Evolutionary conservation across 495 filamentous ascomycete species (phyloP).

Genomic region (Penicillium verhagenii): DNA sequence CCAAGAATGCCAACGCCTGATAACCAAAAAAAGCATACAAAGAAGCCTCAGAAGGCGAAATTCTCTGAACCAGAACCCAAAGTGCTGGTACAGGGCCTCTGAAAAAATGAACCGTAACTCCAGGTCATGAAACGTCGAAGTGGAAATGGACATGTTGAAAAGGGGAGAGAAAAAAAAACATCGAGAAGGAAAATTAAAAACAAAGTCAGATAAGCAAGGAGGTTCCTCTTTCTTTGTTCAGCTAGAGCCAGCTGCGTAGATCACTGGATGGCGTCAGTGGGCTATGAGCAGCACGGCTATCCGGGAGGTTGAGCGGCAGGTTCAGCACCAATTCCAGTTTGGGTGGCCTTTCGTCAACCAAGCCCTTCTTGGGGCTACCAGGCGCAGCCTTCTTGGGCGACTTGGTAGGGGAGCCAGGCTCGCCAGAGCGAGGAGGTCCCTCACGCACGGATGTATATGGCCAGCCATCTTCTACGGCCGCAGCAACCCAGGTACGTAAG

Average conservation of each 20-base stretch:
- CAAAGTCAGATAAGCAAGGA: constrained; percentile 1
- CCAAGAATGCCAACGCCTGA: constrained; percentile 38
- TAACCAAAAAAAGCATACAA: constrained; percentile 12
- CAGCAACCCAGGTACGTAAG: constrained; percentile 85
- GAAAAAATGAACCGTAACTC: constrained; percentile 27
- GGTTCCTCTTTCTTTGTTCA: constrained; percentile 3
- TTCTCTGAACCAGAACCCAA: neutral
- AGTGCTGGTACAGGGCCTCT: constrained; percentile 7
- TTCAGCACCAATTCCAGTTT: constrained; percentile 34
- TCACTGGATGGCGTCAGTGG: constrained; percentile 29
- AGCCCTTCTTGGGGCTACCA: constrained; percentile 39
- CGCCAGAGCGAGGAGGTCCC: constrained; percentile 52
- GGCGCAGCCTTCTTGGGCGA: constrained; percentile 39
- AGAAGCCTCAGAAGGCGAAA: constrained; percentile 21
- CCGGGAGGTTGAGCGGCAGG: constrained; percentile 27
- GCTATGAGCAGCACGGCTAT: constrained; percentile 18
- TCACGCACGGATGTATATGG: constrained; percentile 71
- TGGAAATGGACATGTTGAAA: constrained; percentile 10
- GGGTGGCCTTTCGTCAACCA: constrained; percentile 41
- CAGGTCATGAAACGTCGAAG: constrained; percentile 26
- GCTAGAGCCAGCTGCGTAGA: constrained; percentile 41
- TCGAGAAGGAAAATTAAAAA: constrained; percentile 25
- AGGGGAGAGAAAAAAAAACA: constrained; percentile 18
- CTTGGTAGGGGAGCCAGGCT: constrained; percentile 41
- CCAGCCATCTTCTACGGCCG: constrained; percentile 86